These are phyloP conservation scores for Alternaria ventricosa DNA, from an alignment of 2,329 filamentous ascomycete genomes.

Conservation along the genomic window DNA sequence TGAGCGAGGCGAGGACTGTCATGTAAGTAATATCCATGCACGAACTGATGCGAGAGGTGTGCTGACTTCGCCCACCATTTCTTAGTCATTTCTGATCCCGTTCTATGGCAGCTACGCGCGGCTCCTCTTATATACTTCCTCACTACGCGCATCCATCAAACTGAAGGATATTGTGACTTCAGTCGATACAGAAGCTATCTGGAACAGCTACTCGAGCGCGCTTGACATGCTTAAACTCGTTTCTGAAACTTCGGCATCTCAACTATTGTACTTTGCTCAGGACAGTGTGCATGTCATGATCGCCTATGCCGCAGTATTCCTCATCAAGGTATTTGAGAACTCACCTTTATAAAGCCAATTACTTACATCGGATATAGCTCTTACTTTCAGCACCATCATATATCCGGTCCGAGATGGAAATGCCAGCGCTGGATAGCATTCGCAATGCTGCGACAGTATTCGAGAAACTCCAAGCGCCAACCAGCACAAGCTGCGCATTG, in stretches of 20 bases:
- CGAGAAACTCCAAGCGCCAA: not conserved
- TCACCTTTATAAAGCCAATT: not conserved
- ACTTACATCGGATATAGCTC: not conserved
- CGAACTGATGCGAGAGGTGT: not conserved
- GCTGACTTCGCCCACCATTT: not conserved
- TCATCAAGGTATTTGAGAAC: conserved; percentile 11
- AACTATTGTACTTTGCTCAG: conserved; percentile 15
- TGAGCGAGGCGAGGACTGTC: conserved; percentile 3
- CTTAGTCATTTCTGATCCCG: conserved; percentile 7
- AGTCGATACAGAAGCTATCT: conserved; percentile 16
- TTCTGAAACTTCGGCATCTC: not conserved
- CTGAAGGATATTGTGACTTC: conserved; percentile 5
- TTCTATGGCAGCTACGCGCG: conserved; percentile 15
- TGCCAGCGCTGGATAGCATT: not conserved
- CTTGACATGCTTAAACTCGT: conserved; percentile 11
- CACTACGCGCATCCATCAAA: conserved; percentile 5
- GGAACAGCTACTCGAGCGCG: conserved; percentile 13
- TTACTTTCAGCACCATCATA: not conserved
- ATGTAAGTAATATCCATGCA: not conserved
- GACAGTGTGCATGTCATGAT: conserved; percentile 18
- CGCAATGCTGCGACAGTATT: conserved; percentile 1
- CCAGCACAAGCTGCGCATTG: conserved; percentile 1
- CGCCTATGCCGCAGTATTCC: conserved; percentile 17
- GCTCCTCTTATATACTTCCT: conserved; percentile 11
- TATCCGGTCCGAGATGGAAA: conserved; percentile 4